These are phyloP conservation scores for Cyclotella kingstonii DNA, from an alignment of 108 stramenopile genomes.

Conservation along the genomic window DNA sequence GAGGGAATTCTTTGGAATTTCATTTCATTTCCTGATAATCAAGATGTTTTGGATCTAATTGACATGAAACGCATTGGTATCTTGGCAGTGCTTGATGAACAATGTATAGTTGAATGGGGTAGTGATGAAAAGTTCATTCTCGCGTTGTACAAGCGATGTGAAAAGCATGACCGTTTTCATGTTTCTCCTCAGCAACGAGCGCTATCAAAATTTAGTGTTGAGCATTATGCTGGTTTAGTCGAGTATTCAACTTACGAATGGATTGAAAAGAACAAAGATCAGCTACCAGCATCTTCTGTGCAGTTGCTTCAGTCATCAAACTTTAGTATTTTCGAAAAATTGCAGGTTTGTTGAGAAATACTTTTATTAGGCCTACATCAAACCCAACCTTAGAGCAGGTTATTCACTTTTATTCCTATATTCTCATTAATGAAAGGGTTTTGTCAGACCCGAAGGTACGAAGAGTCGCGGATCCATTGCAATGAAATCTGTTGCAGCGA, in stretches of 20 bases:
- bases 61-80: conserved; percentile 90
- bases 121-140: conserved; percentile 79
- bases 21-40: conserved; percentile 67
- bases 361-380: conserved; percentile 28
- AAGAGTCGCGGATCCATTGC: conserved; percentile 59
- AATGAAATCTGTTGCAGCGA: conserved; percentile 70
- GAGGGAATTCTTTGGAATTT: conserved; percentile 91
- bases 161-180: conserved; percentile 58
- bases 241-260: conserved; percentile 86
- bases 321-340: conserved; percentile 57
- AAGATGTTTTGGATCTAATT: conserved; percentile 75
- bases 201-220: conserved; percentile 82
- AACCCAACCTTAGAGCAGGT: conserved; percentile 4
- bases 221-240: conserved; percentile 94
- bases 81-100: conserved; percentile 92
- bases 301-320: conserved; percentile 59
- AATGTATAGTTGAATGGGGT: conserved; percentile 92
- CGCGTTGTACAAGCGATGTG: conserved; percentile 65
- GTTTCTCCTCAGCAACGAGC: conserved; percentile 51
- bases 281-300: conserved; percentile 73
- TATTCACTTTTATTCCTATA: neutral
- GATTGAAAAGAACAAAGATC: conserved; percentile 87
- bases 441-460: conserved; percentile 58
- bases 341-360: conserved; percentile 19
- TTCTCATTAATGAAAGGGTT: conserved; percentile 12